Evolutionary conservation across 2,329 filamentous ascomycete species (phyloP), one percentile per base, ranked within the genome.

Genomic region (Meredithiella fracta): DNA sequence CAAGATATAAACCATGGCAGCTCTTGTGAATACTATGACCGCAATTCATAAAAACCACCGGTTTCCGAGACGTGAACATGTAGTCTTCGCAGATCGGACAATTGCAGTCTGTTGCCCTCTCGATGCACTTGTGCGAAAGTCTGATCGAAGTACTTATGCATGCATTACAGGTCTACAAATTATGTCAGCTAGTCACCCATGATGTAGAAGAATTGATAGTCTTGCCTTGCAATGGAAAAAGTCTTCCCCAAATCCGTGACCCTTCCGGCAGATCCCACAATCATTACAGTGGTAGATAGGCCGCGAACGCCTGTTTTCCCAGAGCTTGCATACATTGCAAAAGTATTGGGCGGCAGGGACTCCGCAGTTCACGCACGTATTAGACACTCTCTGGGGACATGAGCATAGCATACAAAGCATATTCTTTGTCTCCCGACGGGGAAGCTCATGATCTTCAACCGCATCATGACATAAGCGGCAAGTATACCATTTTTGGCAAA

Each of bases 381-480:
- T 87, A 29, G 80, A 80, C 2, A 86, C 90, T 57, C 79, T 79
- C 64, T 98, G 92, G 1, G 92, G 83, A 56, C 85, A 87, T 5
- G 82, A 80, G 67, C 92, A 98, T 26, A 89, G 74, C 92, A 98
- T 98, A 67, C 92, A 98, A 4, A 98, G 77, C 92, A 98, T 98
- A 64, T 96, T 85, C 67, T 83, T 84, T 6, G 91, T 98, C 62
- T 86, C 85, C 62, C 82, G 83, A 53, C 92, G 80, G 62, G 90
- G 80, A 57, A 98, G 73, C 59, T 72, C 74, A 66, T 95, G 88
- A 62, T 87, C 81, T 64, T 96, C 87, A 7, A 73, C 77, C 51
- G 82, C 79, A 66, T 98, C 89, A 65, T 98, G 92, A 65, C 92
- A 98, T 65, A 97, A 84, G 17, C 92, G 83, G 66, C 92, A 98